Base-by-base conservation (phyloP, 2,329 filamentous ascomycete genomes). In the Ophidiomyces ophidiicola region DNA sequence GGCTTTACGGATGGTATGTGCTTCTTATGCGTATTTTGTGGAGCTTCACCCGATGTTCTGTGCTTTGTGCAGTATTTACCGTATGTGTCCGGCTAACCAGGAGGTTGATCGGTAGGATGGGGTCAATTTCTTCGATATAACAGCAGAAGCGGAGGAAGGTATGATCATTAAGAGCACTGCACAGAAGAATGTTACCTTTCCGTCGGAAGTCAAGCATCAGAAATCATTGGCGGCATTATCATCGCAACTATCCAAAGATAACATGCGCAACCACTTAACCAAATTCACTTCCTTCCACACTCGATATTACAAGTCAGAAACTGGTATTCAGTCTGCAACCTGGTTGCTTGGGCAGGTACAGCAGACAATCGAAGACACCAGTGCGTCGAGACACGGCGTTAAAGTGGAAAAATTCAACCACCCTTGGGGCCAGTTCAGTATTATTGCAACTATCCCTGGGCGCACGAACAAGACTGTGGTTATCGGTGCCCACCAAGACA, bases 71-170 rank as follows among this genome's bases (percentile, higher is more conserved):
- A 8, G 17, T 12, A 11, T 32, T 8, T 11, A 12, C 30, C 17
- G 7, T 17, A 11, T 8, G 4, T n/a, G 31, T 24, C 19, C 24
- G 4, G 36, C 25, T 1, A 12, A 38, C 11, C n/a, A n/a, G n/a
- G n/a, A n/a, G n/a, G n/a, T n/a, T n/a, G 7, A 32, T 32, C 29
- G 29, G 7, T 42, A 92, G 84, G 72, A 82, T 56, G 86, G 85
- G 52, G 70, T 80, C 49, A 82, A 79, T 53, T 96, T 96, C 70
- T 92, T 96, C 72, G 88, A 96, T 63, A 87, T 96, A 54, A 94
- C 90, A 44, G 72, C 84, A 26, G 60, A 63, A 40, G 52, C 48
- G 29, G 74, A 78, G 41, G 67, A 69, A 36, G 71, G 81, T 35
- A 71, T 82, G 46, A 82, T 80, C 43, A 53, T 67, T 21, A 28